These are phyloP conservation scores for Brachypodium distachyon DNA, from an alignment of 202 grass and related monocot genomes.

Conservation along the genomic window DNA sequence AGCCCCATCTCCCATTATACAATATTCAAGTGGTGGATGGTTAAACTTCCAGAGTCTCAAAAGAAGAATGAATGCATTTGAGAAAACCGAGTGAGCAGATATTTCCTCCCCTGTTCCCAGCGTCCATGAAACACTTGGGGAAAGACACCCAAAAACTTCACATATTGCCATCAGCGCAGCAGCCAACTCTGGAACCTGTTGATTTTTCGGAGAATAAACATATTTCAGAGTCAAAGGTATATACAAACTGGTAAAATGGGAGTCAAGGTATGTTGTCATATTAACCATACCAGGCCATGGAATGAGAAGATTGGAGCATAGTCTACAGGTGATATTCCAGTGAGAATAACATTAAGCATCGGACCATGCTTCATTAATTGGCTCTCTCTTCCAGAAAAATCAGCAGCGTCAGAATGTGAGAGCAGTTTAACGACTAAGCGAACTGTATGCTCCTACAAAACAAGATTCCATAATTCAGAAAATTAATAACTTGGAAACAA, in stretches of 20 bases:
- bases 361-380: conserved; percentile 80
- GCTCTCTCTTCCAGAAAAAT: conserved; percentile 57
- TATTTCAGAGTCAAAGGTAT: conserved; percentile 18
- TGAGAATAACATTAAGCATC: conserved; percentile 94
- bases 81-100: conserved; percentile 79
- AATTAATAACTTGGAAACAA: conserved; percentile 20
- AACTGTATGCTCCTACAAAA: conserved; percentile 77
- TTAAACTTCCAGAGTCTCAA: conserved; percentile 99
- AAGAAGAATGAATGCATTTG: conserved; percentile 94
- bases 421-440: conserved; percentile 83
- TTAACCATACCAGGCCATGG: conserved; percentile 80
- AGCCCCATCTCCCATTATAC: conserved; percentile 87
- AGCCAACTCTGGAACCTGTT: conserved; percentile 89
- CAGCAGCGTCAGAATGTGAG: conserved; percentile 54
- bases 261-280: not conserved
- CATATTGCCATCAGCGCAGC: conserved; percentile 88
- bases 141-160: conserved; percentile 77
- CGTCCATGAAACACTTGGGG: conserved; percentile 69
- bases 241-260: conserved; percentile 17
- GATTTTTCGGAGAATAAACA: not conserved
- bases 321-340: conserved; percentile 87
- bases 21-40: conserved; percentile 93
- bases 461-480: conserved; percentile 10
- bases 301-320: conserved; percentile 91
- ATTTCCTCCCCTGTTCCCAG: conserved; percentile 64